Base-by-base conservation (phyloP, 176 grass and related monocot species). In the Echinochloa phyllopogon region DNA sequence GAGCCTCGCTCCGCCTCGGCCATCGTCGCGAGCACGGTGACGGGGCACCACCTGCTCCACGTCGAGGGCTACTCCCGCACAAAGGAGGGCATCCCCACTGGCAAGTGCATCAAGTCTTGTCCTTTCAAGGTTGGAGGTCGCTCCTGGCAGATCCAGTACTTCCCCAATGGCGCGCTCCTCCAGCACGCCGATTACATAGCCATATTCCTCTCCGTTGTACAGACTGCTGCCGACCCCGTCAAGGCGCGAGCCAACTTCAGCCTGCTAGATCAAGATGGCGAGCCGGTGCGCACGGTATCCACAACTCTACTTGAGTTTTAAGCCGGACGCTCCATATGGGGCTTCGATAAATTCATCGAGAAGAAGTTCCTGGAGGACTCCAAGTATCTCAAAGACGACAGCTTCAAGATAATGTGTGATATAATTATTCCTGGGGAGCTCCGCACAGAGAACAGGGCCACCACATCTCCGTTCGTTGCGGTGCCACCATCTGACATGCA, bases 401-500 rank as follows among this genome's bases (percentile, higher is more conserved):
- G 62, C 6, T 16, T 65, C 62, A 65, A 38, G 62, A 20, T 77
- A 64, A 66, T 29, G 33, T 88, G 86, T 7, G 49, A 69, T 15
- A 43, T 88, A 29, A 40, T 38, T 6, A 55, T 88, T 39, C 10
- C 42, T 17, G n/a, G 42, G 4, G 13, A 21, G 65, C 8, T 39
- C 43, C 51, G 27, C 42, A 27, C 33, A 4, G 48, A 42, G 18
- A 20, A 10, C 3, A 69, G 39, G 39, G 3, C 3, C 0, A 9
- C 66, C 9, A 1, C 18, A 4, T 3, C 8, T 4, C 0, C 65
- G 7, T n/a, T 9, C 10, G 21, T 25, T 4, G 39, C 44, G 50
- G 66, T 69, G 63, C 77, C 77, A 0, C 77, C 77, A 1, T 65
- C 77, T 15, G 77, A 87, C 47, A 18, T 87, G 76, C 41, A 81